phyloP scores from a whole-genome alignment of 352 stramenopile species.

The Globisporangium megalacanthum region DNA sequence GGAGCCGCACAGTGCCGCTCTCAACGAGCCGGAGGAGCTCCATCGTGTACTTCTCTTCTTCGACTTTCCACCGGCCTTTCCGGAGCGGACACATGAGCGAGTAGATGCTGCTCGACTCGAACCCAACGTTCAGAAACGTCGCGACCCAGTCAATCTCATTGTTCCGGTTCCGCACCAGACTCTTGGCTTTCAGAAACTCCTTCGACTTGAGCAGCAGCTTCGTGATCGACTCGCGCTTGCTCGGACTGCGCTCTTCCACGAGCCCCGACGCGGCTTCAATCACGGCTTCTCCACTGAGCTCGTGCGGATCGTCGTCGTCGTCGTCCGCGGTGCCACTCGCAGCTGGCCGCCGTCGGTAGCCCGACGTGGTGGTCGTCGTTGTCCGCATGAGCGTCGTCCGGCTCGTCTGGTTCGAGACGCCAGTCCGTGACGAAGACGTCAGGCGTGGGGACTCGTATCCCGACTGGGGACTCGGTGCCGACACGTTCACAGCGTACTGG shows the following conservation, averaged over 20 bases:
- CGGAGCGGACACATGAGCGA: slow-evolving; percentile 66
- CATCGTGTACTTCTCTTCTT: slow-evolving; percentile 74
- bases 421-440: background rate
- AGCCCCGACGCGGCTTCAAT: slow-evolving; percentile 12
- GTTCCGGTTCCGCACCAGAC: slow-evolving; percentile 60
- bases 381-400: background rate
- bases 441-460: background rate
- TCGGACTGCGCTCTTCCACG: slow-evolving; percentile 16
- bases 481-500: background rate
- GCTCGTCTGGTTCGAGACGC: background rate
- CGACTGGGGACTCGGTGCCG: background rate
- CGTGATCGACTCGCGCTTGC: slow-evolving; percentile 38
- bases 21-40: slow-evolving; percentile 62
- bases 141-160: slow-evolving; percentile 79
- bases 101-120: slow-evolving; percentile 69
- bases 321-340: background rate
- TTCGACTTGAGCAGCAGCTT: slow-evolving; percentile 61
- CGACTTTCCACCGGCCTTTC: slow-evolving; percentile 67
- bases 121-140: slow-evolving; percentile 68
- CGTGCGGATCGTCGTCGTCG: background rate
- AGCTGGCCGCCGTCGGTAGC: background rate
- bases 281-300: slow-evolving; percentile 7
- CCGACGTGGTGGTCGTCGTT: slow-evolving; percentile 2
- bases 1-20: slow-evolving; percentile 49
- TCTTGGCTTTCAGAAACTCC: slow-evolving; percentile 53